Conservation (phyloP, 2,329 filamentous ascomycete genomes). For the Phoma herbarum region DNA sequence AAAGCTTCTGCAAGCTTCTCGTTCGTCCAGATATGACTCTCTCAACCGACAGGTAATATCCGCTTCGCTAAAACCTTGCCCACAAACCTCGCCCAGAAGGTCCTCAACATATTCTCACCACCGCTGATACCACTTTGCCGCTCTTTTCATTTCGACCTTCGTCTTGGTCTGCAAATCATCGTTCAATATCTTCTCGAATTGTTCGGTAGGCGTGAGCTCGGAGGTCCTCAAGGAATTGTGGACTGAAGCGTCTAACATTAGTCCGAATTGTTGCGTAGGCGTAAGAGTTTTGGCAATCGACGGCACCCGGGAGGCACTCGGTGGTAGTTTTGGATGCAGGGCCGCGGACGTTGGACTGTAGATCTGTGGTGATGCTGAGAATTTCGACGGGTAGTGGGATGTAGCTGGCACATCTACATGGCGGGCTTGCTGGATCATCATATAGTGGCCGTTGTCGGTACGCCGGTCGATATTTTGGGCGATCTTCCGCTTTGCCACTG, state of each 20-base stretch:
- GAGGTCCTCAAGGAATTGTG: not conserved
- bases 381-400: no score
- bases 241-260: not conserved
- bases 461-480: not conserved
- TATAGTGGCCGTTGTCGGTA: slow-evolving; percentile 20
- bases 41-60: not conserved
- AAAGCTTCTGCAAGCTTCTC: not conserved
- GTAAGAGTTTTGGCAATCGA: not conserved
- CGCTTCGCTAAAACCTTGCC: no score
- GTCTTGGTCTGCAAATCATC: not conserved
- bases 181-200: not conserved
- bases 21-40: not conserved
- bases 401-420: not conserved
- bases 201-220: not conserved
- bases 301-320: not conserved
- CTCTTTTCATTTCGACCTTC: not conserved
- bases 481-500: not conserved
- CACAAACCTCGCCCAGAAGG: no score
- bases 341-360: slow-evolving; percentile 2
- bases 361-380: not conserved
- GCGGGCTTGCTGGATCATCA: slow-evolving; percentile 62
- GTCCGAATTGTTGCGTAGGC: not conserved
- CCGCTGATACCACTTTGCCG: not conserved
- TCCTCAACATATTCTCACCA: not conserved
- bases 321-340: no score